These are phyloP conservation scores for Bipolaris bicolor DNA, from an alignment of 2,329 filamentous ascomycete species.

Conservation along the genomic window DNA sequence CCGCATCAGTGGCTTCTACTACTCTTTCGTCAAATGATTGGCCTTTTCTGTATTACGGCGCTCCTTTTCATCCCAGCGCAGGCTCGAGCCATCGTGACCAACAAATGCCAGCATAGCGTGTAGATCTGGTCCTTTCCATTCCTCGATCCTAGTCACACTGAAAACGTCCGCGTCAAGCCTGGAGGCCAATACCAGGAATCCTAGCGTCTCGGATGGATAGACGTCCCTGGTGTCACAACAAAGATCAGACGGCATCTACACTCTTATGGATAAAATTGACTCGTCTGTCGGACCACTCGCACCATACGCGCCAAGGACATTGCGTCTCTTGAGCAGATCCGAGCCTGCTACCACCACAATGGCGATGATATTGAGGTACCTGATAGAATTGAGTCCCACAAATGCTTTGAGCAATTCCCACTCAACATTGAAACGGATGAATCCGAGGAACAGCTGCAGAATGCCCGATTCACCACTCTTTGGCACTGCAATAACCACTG, in stretches of 20 bases:
- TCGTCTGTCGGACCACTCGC: conserved; percentile 31
- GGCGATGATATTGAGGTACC: background rate
- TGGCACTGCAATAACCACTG: background rate
- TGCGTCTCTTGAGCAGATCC: conserved; percentile 15
- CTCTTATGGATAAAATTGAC: conserved; percentile 28
- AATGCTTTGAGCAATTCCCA: background rate
- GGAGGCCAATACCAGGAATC: conserved; percentile 31
- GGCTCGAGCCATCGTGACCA: conserved; percentile 37
- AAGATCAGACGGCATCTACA: conserved; percentile 32
- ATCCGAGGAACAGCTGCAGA: background rate
- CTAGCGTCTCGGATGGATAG: conserved; percentile 26
- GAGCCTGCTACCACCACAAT: conserved; percentile 20
- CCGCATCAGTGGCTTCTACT: background rate
- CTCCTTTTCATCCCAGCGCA: conserved; percentile 28
- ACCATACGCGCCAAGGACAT: conserved; percentile 11
- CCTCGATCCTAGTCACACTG: conserved; percentile 17
- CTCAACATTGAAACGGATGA: background rate
- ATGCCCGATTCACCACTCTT: background rate
- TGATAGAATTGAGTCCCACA: background rate
- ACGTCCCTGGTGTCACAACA: conserved; percentile 33
- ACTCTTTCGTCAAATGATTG: conserved; percentile 18
- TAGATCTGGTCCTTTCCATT: conserved; percentile 34
- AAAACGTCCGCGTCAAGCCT: conserved; percentile 25
- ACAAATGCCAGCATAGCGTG: conserved; percentile 28
- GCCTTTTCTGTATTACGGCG: conserved; percentile 19